Base-by-base conservation (phyloP, 2,329 filamentous ascomycete species). In the Xylaria sp. region DNA sequence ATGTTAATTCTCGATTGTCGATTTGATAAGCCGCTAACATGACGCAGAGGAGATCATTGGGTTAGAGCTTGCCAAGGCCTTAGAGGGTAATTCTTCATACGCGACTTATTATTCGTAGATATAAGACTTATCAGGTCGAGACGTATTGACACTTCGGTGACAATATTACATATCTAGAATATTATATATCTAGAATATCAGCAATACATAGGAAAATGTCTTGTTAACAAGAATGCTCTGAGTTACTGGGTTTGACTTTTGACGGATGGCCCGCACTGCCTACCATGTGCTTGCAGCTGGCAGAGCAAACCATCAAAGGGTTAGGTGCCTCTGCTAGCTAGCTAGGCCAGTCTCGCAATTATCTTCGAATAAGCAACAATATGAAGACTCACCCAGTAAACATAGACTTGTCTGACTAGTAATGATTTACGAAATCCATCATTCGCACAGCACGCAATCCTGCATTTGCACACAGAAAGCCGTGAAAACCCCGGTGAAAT, bases 61-160 rank as follows among this genome's bases (percentile, higher is more conserved):
- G 7, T 65, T 79, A 20, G 76, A 82, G 62, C 85, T 86, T 64
- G 74, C 83, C 33, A 79, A 82, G 36, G 62, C 69, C 15, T 4
- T 72, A 15, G 20, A 62, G 8, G 57, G 66, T 3, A 55, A 65
- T 13, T 72, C 70, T 18, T n/a, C 58, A 20, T 73, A 73, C 41
- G 68, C 66, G 25, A 73, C 57, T 48, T 64, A 64, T 39, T 73
- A 73, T 49, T 33, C 25, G 0, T 70, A 7, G 52, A 15, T 15
- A 13, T 25, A 43, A 15, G 1, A 23, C 8, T 39, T 15, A 1
- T 1, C 7, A 13, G 3, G 8, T 55, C 2, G 28, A 15, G 31
- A 15, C 9, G 13, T 15, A 15, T 15, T 41, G 39, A 15, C 18
- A 41, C 39, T 13, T 15, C 13, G 5, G 12, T 12, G 12, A 5